Base-by-base conservation (phyloP, 2,329 filamentous ascomycete genomes). In the Ophiocordyceps camponoti-rufipedis region DNA sequence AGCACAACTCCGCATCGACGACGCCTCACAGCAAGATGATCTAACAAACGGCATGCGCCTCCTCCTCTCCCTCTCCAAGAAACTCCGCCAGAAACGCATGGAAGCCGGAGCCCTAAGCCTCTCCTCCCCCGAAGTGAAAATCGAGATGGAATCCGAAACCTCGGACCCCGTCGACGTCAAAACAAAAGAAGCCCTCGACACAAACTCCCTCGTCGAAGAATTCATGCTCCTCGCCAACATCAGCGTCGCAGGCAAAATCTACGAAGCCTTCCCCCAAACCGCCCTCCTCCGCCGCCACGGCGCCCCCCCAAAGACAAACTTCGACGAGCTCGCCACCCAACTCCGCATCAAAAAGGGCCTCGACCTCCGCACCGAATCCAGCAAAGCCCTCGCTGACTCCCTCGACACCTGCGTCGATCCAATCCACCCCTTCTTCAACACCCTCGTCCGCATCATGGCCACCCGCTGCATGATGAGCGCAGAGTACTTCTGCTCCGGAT, bases 191-290 rank as follows among this genome's bases (percentile, higher is more conserved):
- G 78, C 88, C 44, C 78, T 98, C 35, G 88, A 91, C 57, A 98
- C 91, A 45, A 98, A 96, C 68, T 95, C 89, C 19, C 75, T 98
- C 5, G 93, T 98, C 28, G 91, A 98, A 60, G 91, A 98, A 60
- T 96, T 98, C 71, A 98, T 98, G 91, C 71, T 98, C 58, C 83
- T 96, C 60, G 93, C 91, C 70, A 98, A 98, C 66, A 87, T 86
- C 57, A 89, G 82, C 53, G 93, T 98, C 29, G 91, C 89, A 7
- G 75, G 79, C 52, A 89, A 86, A 62, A 93, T 94, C 58, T 86
- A 94, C 66, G 75, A 84, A 43, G 80, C 87, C 3, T 96, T 95
- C 64, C 89, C 91, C 0, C 89, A 98, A 63, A 96, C 88, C 0
- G 91, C 91, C 43, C 80, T 98, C 54, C 77, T 98, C 14, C 85